A percentile compares a stretch with the other conserved stretches of the same genome.
These are phyloP conservation scores for Paracoccidioides lutzii DNA, from an alignment of 2,329 filamentous ascomycete species.

Conservation along the genomic window DNA sequence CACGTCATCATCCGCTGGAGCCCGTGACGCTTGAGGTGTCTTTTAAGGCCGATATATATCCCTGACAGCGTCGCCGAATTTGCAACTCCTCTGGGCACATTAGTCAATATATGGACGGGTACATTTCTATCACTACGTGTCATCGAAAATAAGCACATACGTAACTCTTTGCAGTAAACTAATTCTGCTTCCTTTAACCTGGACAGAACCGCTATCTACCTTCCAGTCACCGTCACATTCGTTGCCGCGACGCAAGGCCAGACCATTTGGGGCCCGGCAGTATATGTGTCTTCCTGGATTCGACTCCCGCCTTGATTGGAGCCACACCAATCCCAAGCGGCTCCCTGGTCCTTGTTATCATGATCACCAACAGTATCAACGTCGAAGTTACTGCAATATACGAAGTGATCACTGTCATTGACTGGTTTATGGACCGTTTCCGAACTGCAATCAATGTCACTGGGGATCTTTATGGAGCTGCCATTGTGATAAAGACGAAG, in stretches of 20 bases:
- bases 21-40: conserved; percentile 36
- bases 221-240: conserved; percentile 42
- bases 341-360: conserved; percentile 39
- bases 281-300: conserved; percentile 40
- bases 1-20: conserved; percentile 39
- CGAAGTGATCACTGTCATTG: conserved; percentile 41
- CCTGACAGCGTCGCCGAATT: conserved; percentile 37
- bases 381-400: conserved; percentile 38
- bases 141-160: background rate
- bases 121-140: background rate
- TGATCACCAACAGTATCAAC: conserved; percentile 38
- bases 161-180: too few species aligned
- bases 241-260: conserved; percentile 40
- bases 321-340: conserved; percentile 43
- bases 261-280: conserved; percentile 28
- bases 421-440: conserved; percentile 46
- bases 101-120: conserved; percentile 40
- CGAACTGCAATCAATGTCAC: conserved; percentile 40
- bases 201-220: conserved; percentile 40
- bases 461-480: conserved; percentile 37
- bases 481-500: conserved; percentile 29
- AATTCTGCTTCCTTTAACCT: background rate
- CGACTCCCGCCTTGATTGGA: conserved; percentile 41
- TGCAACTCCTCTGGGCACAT: conserved; percentile 35
- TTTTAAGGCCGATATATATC: conserved; percentile 28